A percentile compares a stretch with the other conserved stretches of the same genome.
phyloP scores from a whole-genome alignment of 2,329 filamentous ascomycete species.

The Zasmidium angulare region DNA sequence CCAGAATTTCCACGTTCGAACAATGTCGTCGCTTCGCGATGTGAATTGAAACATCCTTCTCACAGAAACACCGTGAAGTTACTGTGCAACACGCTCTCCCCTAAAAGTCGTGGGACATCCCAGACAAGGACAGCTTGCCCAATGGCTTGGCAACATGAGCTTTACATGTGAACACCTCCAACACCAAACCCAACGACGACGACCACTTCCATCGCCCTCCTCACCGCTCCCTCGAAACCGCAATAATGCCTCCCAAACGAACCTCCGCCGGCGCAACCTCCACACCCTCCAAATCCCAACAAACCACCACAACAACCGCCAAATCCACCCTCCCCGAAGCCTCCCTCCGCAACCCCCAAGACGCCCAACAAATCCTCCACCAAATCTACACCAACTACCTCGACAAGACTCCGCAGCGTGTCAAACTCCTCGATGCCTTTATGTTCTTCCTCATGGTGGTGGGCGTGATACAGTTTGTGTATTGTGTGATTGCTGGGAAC shows the following conservation, averaged over 20 bases:
- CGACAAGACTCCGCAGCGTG: constrained; percentile 80
- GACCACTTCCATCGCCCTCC: not conserved
- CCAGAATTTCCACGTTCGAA: no score
- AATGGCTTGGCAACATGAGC: not conserved
- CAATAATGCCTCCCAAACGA: constrained; percentile 31
- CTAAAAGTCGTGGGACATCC: no score
- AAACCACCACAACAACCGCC: constrained; percentile 20
- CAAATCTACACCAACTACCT: constrained; percentile 78
- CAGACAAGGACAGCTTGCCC: constrained; percentile 1
- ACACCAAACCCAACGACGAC: not conserved
- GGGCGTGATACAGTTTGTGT: constrained; percentile 87
- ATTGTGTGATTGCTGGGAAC: constrained; percentile 88
- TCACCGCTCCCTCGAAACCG: not conserved
- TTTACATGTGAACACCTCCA: not conserved
- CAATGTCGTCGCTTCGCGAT: no score
- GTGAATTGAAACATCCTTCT: no score
- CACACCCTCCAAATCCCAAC: constrained; percentile 23
- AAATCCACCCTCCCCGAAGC: constrained; percentile 25
- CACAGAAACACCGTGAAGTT: no score
- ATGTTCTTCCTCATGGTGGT: constrained; percentile 83
- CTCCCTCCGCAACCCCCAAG: constrained; percentile 28
- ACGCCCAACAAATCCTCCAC: constrained; percentile 59
- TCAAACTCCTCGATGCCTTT: constrained; percentile 88
- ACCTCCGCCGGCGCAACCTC: constrained; percentile 14
- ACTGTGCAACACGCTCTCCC: no score